phyloP scores from a whole-genome alignment of 2,329 filamentous ascomycete genomes.

The Penicillium nordicum region DNA sequence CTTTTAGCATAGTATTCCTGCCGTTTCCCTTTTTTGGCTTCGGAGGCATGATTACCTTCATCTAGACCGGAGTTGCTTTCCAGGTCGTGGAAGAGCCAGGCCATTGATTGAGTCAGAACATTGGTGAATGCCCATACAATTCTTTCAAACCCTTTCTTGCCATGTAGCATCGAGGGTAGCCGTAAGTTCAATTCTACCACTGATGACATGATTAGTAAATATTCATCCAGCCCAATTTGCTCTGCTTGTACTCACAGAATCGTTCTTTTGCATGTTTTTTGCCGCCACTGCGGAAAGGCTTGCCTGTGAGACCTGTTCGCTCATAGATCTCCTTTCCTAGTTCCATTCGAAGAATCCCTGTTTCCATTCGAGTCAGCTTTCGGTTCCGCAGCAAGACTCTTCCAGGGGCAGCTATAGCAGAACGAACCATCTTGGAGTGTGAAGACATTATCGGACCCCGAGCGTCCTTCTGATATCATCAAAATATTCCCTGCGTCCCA shows the following conservation, averaged over 20 bases:
- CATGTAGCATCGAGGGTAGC: slow-evolving; percentile 70
- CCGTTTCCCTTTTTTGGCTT: neutral
- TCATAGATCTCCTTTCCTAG: slow-evolving; percentile 81
- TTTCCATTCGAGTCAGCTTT: neutral
- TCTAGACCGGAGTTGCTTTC: slow-evolving; percentile 23
- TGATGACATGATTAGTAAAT: slow-evolving; percentile 37
- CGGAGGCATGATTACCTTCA: slow-evolving; percentile 41
- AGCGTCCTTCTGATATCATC: slow-evolving; percentile 77
- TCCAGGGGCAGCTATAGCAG: neutral
- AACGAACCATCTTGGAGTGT: slow-evolving; percentile 63
- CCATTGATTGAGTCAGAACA: slow-evolving; percentile 63
- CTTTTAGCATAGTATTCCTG: neutral
- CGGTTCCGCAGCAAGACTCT: neutral
- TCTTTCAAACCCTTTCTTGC: slow-evolving; percentile 78
- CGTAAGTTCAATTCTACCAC: slow-evolving; percentile 75
- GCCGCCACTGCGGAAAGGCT: slow-evolving; percentile 56
- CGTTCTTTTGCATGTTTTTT: slow-evolving; percentile 65
- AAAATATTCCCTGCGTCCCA: slow-evolving; percentile 62
- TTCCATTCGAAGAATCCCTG: slow-evolving; percentile 70
- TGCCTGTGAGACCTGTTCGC: slow-evolving; percentile 73
- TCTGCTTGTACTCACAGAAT: slow-evolving; percentile 59
- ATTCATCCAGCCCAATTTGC: neutral
- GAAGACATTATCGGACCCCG: slow-evolving; percentile 69
- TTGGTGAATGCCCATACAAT: slow-evolving; percentile 75
- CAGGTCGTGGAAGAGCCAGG: slow-evolving; percentile 76